Evolutionary conservation across 345 rosid species (phyloP).

Genomic region (Aethionema arabicum): DNA sequence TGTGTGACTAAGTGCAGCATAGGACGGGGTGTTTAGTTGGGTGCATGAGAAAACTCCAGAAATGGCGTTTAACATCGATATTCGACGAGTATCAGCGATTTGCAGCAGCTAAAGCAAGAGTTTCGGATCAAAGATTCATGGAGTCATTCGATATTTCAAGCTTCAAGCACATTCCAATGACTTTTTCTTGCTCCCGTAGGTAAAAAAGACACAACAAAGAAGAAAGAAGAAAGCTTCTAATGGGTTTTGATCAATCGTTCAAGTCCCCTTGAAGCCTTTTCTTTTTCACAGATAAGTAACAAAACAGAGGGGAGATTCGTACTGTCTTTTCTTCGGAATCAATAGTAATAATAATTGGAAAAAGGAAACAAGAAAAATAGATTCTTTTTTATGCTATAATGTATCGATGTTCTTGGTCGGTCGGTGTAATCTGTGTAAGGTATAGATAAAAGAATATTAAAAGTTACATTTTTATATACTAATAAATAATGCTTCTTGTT

Average conservation of each 20-base stretch:
- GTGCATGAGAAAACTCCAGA: slow-evolving; percentile 87
- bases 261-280: slow-evolving; percentile 13
- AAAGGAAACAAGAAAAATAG: slow-evolving; percentile 30
- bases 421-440: slow-evolving; percentile 14
- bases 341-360: slow-evolving; percentile 22
- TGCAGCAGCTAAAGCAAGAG: slow-evolving; percentile 94
- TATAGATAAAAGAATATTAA: neutral
- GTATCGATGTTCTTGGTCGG: neutral
- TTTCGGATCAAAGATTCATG: slow-evolving; percentile 89
- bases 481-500: neutral
- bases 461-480: slow-evolving; percentile 5
- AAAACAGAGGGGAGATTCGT: slow-evolving; percentile 28
- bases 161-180: slow-evolving; percentile 63
- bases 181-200: slow-evolving; percentile 67
- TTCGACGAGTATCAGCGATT: slow-evolving; percentile 87
- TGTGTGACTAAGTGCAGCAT: slow-evolving; percentile 52
- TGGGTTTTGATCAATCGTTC: slow-evolving; percentile 18
- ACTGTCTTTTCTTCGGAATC: slow-evolving; percentile 15
- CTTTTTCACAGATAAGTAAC: slow-evolving; percentile 10
- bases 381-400: slow-evolving; percentile 25
- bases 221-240: neutral
- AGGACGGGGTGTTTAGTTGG: slow-evolving; percentile 95
- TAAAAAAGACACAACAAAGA: slow-evolving; percentile 26
- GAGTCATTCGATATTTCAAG: slow-evolving; percentile 77
- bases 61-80: slow-evolving; percentile 82